Base-by-base conservation (phyloP, 2,329 filamentous ascomycete species). In the Claviceps cyperi region DNA sequence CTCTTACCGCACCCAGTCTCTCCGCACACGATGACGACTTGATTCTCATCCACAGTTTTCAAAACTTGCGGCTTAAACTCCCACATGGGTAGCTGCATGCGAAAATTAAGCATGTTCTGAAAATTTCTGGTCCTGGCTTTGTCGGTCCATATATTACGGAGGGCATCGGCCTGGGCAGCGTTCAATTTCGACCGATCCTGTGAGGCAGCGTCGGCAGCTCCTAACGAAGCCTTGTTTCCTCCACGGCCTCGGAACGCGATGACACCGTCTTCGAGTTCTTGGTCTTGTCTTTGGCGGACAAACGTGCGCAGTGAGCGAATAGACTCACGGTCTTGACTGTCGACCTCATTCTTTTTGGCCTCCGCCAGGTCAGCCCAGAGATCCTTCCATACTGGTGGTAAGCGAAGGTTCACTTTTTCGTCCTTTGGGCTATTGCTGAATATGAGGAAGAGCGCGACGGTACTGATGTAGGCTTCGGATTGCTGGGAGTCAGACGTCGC, bases 1-100 rank as follows among this genome's bases (percentile, higher is more conserved):
- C 89, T 96, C 71, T 98, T 98, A 55, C 92, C 92, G 63, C 85
- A 96, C 57, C 92, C 92, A 2, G 92, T 98, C 68, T 98, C 92
- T 62, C 92, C 92, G 62, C 91, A 97, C 32, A 98, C 79, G 52
- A 98, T 96, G 9, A 92, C 82, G 9, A 94, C 84, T 60, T 92
- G 90, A 56, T 94, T 78, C 21, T 77, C 73, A 45, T 87, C 83
- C 32, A 98, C 82, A 2, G 86, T 78, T 24, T 79, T 73, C 13
- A 97, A 69, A 7, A 96, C 88, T 47, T 87, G 77, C 13, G 86
- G 71, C 56, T 82, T 83, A 64, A 92, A 96, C 13, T 78, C 75
- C 78, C 86, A 96, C 72, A 98, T 95, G 0, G 92, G 92, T 17
- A 98, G 76, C 58, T 84, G 84, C 72, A 80, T 83, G 50, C 92